These are phyloP conservation scores for Tilletia setariae DNA, from an alignment of 1,284 basidiomycete species.

Conservation along the genomic window DNA sequence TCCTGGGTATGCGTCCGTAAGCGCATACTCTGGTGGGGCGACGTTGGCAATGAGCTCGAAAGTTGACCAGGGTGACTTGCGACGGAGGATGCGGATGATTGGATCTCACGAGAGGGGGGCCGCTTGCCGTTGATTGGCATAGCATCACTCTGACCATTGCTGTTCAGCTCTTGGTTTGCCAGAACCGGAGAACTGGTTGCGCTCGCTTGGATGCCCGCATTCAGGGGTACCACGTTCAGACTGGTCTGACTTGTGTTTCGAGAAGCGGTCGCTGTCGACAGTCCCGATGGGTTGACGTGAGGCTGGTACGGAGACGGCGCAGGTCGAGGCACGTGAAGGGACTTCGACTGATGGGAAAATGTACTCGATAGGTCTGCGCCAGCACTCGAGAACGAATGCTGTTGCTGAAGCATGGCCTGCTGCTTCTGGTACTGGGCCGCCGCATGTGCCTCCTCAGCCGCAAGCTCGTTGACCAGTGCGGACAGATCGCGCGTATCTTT, in stretches of 20 bases:
- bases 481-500: constrained; percentile 12
- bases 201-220: not conserved
- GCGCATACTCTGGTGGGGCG: not conserved
- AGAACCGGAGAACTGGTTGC: not conserved
- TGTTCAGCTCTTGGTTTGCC: not conserved
- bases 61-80: not conserved
- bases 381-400: not conserved
- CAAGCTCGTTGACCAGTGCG: constrained; percentile 12
- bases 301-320: not conserved
- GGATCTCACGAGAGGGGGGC: not conserved
- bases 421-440: not conserved
- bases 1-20: not conserved
- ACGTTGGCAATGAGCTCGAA: not conserved
- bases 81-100: not conserved
- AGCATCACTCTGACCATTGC: not conserved
- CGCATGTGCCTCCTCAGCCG: constrained; percentile 1
- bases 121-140: not conserved
- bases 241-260: not conserved
- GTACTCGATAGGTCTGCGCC: constrained; percentile 1
- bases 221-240: not conserved
- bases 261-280: not conserved
- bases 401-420: not conserved
- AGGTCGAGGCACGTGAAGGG: not conserved
- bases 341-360: not conserved
- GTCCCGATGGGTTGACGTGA: not conserved